Evolutionary conservation across 108 stramenopile species (phyloP).

Genomic region (Phaeodactylum tricornutum): DNA sequence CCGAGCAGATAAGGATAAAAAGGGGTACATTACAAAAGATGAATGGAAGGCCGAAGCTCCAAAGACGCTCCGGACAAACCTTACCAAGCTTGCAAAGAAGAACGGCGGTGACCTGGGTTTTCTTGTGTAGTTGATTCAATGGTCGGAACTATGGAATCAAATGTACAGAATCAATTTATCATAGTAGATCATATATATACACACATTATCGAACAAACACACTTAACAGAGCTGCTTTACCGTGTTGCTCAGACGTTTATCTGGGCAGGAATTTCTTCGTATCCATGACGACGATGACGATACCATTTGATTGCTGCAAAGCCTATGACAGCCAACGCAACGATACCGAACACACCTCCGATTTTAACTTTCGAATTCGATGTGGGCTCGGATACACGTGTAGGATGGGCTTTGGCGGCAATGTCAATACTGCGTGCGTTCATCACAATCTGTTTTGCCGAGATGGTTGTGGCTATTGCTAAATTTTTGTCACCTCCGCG

Average conservation of each 20-base stretch:
- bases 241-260: too few relatives aligned
- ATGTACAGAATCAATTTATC: too few relatives aligned
- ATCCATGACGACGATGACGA: not conserved
- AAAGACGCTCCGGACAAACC: conserved; percentile 56
- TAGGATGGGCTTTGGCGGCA: not conserved
- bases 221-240: too few relatives aligned
- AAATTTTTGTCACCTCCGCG: not conserved
- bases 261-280: conserved; percentile 1
- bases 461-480: too few relatives aligned
- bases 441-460: too few relatives aligned
- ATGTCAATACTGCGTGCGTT: not conserved
- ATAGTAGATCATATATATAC: too few relatives aligned
- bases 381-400: too few relatives aligned
- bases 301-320: not conserved
- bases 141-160: too few relatives aligned
- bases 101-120: conserved; percentile 82
- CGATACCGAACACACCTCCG: not conserved
- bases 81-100: conserved; percentile 80
- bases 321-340: not conserved
- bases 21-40: conserved; percentile 54
- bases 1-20: conserved; percentile 56
- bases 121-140: conserved; percentile 32
- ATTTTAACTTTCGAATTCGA: not conserved
- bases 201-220: too few relatives aligned
- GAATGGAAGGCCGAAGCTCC: conserved; percentile 67